These are phyloP conservation scores for Amanita thiersii DNA, from an alignment of 768 basidiomycete species.

Conservation along the genomic window DNA sequence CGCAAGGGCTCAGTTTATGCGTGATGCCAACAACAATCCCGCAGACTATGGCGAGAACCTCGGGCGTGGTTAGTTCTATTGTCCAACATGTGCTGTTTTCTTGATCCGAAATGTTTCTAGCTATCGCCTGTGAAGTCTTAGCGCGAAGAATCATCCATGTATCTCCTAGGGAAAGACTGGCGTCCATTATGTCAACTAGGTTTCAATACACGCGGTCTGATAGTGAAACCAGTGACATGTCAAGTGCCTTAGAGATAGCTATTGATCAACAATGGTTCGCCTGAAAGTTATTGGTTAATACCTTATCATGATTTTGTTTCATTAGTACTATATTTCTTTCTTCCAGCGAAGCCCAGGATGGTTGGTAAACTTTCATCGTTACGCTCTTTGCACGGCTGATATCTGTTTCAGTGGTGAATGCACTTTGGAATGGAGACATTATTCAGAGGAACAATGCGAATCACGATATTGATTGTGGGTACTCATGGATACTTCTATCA, in stretches of 20 bases:
- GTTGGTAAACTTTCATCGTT: constrained; percentile 26
- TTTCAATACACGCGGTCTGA: constrained; percentile 66
- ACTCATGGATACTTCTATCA: background rate
- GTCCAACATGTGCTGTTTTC: constrained; percentile 2
- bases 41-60: constrained; percentile 84
- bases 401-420: constrained; percentile 53
- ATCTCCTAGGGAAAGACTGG: constrained; percentile 52
- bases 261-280: constrained; percentile 82
- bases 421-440: constrained; percentile 77
- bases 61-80: constrained; percentile 51
- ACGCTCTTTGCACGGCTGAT: background rate
- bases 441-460: constrained; percentile 71
- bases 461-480: constrained; percentile 72
- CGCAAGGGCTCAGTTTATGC: constrained; percentile 72
- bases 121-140: constrained; percentile 76
- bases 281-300: background rate
- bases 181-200: constrained; percentile 69
- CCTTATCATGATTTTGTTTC: constrained; percentile 1
- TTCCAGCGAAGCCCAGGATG: constrained; percentile 77
- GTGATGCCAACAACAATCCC: constrained; percentile 73
- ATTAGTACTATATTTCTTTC: constrained; percentile 75
- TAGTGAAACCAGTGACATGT: constrained; percentile 65
- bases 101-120: constrained; percentile 24
- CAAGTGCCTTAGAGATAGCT: constrained; percentile 82
- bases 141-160: constrained; percentile 75